Percentiles rank a stretch among this genome's conserved stretches.
These are phyloP conservation scores for Phialophora chinensis DNA, from an alignment of 2,329 filamentous ascomycete species.

Conservation along the genomic window DNA sequence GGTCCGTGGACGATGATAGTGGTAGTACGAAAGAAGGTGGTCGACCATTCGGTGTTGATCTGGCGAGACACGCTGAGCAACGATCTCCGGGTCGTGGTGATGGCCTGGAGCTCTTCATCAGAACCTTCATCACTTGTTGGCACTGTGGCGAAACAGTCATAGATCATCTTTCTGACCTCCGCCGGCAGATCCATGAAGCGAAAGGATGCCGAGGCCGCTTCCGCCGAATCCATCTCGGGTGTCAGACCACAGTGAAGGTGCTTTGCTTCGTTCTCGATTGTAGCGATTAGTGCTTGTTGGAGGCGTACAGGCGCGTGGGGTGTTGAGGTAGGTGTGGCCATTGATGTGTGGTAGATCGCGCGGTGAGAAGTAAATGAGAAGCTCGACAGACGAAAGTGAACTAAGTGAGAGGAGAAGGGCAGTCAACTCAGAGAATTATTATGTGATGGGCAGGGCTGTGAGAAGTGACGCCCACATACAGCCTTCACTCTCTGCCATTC, in stretches of 20 bases:
- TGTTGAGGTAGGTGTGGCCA: not conserved
- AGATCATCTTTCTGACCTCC: not conserved
- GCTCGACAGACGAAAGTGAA: not conserved
- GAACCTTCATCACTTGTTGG: no score
- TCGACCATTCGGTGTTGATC: conserved; percentile 7
- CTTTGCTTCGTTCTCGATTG: not conserved
- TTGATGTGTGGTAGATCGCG: not conserved
- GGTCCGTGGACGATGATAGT: conserved; percentile 3
- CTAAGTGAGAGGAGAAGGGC: not conserved
- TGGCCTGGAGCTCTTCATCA: not conserved
- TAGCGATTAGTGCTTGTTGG: not conserved
- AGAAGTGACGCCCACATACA: not conserved
- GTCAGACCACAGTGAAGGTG: not conserved
- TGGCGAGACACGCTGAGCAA: not conserved
- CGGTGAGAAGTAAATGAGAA: not conserved
- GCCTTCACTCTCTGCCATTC: not conserved
- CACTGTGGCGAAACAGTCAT: not conserved
- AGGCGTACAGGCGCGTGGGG: not conserved
- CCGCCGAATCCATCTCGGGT: not conserved
- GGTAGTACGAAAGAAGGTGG: conserved; percentile 1
- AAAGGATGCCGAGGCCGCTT: not conserved
- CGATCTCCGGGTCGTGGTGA: not conserved
- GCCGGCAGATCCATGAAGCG: not conserved
- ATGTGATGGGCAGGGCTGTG: not conserved
- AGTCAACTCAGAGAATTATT: not conserved